Evolutionary conservation across 2,329 filamentous ascomycete species (phyloP).

Genomic region (Teratosphaeria viscida): DNA sequence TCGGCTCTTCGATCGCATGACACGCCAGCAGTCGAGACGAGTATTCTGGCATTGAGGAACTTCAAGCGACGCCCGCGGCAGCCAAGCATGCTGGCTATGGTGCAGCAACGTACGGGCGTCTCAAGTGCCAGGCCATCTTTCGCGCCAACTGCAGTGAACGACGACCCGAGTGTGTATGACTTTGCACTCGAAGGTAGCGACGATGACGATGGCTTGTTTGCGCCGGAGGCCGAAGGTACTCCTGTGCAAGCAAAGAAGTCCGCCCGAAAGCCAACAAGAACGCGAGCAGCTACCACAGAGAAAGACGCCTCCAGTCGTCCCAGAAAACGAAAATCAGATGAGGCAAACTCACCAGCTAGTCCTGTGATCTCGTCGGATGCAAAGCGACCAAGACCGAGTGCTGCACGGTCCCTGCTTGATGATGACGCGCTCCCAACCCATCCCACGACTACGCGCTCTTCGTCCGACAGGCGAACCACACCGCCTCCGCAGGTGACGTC

Average conservation of each 20-base stretch:
- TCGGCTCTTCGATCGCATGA: constrained; percentile 34
- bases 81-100: constrained; percentile 40
- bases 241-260: constrained; percentile 42
- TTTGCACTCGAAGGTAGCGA: constrained; percentile 10
- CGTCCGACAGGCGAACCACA: constrained; percentile 12
- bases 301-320: neutral
- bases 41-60: constrained; percentile 39
- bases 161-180: constrained; percentile 21
- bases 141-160: constrained; percentile 6
- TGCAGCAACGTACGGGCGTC: constrained; percentile 28
- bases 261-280: neutral
- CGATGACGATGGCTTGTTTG: constrained; percentile 36
- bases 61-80: constrained; percentile 41
- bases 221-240: constrained; percentile 58
- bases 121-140: constrained; percentile 15
- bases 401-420: neutral
- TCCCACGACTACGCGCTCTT: constrained; percentile 3
- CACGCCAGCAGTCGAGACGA: constrained; percentile 35
- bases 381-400: constrained; percentile 12
- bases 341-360: constrained; percentile 9
- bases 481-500: constrained; percentile 11
- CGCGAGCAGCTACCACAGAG: neutral
- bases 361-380: constrained; percentile 10
- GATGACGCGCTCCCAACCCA: neutral
- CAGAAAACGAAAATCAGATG: constrained; percentile 21